Conservation (phyloP, 192 early-diverging fungal genomes). For the Umbelopsis sp. region DNA sequence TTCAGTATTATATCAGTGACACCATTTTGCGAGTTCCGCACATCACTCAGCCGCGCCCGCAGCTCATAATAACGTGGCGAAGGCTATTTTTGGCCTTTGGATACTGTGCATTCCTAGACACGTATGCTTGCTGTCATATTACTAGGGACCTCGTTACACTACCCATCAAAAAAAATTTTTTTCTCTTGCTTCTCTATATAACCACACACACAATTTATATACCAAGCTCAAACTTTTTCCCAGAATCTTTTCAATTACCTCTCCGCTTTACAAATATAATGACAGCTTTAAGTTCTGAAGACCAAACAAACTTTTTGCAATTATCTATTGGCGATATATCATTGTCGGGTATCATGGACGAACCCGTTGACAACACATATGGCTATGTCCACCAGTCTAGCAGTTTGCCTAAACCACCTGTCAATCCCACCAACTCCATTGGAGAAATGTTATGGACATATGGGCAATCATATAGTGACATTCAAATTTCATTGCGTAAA, state of each 20-base stretch:
- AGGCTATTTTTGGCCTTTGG: background rate
- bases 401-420: background rate
- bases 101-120: background rate
- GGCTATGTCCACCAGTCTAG: background rate
- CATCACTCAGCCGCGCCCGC: background rate
- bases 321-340: background rate
- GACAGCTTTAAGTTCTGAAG: conserved; percentile 3
- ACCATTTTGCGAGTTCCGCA: no score
- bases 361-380: background rate
- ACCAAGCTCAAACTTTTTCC: background rate
- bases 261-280: background rate
- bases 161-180: background rate
- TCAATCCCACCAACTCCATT: background rate
- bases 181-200: background rate
- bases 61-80: background rate
- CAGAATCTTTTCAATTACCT: background rate
- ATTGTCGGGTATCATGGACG: background rate
- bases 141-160: background rate
- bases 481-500: conserved; percentile 30
- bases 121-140: background rate
- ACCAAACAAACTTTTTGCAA: background rate
- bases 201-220: background rate
- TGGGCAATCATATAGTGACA: conserved; percentile 30
- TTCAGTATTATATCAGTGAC: no score
- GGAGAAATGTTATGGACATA: conserved; percentile 31